These are phyloP conservation scores for Phytophthora pisi DNA, from an alignment of 352 stramenopile species.

Conservation along the genomic window DNA sequence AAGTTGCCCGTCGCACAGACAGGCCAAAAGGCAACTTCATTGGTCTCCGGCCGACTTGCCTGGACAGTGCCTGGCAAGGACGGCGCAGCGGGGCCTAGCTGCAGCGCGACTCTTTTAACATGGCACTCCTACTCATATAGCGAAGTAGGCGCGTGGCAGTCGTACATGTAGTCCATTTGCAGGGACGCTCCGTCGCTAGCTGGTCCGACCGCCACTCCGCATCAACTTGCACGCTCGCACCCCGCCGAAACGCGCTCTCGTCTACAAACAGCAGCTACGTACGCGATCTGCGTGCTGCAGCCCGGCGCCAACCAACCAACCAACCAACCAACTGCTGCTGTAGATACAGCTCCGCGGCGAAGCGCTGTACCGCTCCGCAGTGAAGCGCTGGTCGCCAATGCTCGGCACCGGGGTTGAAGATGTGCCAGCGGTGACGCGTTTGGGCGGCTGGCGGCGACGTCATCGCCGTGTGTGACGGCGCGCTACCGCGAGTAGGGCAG, in stretches of 20 bases:
- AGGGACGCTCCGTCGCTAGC: too few species aligned
- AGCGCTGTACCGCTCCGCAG: neutral
- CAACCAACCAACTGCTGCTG: too few species aligned
- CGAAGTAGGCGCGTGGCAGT: too few species aligned
- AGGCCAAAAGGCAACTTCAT: neutral
- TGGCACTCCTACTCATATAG: too few species aligned
- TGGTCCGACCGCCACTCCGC: too few species aligned
- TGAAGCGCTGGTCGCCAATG: neutral
- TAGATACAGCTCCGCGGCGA: too few species aligned
- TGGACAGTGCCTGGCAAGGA: neutral
- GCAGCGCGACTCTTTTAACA: too few species aligned
- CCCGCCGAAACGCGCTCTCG: neutral
- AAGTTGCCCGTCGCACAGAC: neutral
- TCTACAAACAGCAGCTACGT: neutral
- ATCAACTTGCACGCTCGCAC: too few species aligned
- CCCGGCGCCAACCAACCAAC: too few species aligned
- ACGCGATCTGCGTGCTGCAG: neutral
- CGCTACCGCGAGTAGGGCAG: neutral
- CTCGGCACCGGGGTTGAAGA: neutral
- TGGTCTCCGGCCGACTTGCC: neutral
- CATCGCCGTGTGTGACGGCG: constrained; percentile 26
- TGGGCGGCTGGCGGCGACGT: constrained; percentile 15
- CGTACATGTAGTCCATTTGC: too few species aligned
- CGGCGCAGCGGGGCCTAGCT: too few species aligned
- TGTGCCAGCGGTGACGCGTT: constrained; percentile 18